A percentile compares a stretch with the other conserved stretches of the same genome.
Evolutionary conservation across 192 early-diverging fungal genomes (phyloP).

Genomic region (Diversispora epigaea): DNA sequence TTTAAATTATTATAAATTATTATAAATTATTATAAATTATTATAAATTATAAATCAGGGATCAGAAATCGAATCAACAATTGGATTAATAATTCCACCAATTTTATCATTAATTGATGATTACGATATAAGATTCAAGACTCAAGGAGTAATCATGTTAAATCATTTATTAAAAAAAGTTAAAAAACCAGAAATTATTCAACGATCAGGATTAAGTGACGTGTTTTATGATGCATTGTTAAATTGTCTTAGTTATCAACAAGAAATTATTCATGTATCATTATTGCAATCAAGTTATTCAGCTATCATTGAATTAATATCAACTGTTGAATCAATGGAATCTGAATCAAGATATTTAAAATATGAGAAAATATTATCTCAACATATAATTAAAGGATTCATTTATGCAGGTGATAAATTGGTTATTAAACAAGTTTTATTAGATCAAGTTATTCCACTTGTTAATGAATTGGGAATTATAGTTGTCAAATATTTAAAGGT

Average conservation of each 20-base stretch:
- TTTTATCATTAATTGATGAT: slow-evolving; percentile 32
- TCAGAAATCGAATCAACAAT: slow-evolving; percentile 19
- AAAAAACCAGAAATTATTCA: background rate
- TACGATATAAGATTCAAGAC: slow-evolving; percentile 30
- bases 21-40: background rate
- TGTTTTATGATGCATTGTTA: slow-evolving; percentile 28
- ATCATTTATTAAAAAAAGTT: slow-evolving; percentile 26
- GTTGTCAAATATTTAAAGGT: slow-evolving; percentile 31
- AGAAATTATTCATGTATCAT: slow-evolving; percentile 13
- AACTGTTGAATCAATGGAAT: background rate
- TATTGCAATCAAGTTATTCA: slow-evolving; percentile 25
- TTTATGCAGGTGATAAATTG: slow-evolving; percentile 21
- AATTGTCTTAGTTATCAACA: slow-evolving; percentile 28
- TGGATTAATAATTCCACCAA: slow-evolving; percentile 31
- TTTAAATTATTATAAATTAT: background rate
- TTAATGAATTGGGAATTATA: slow-evolving; percentile 11
- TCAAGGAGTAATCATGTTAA: slow-evolving; percentile 16
- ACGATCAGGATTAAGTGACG: slow-evolving; percentile 26
- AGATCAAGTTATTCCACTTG: slow-evolving; percentile 22
- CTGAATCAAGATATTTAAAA: background rate
- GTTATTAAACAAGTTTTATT: slow-evolving; percentile 18
- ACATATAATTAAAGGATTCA: slow-evolving; percentile 22
- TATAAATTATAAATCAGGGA: background rate
- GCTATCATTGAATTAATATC: slow-evolving; percentile 19
- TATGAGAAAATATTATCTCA: slow-evolving; percentile 28